These are phyloP conservation scores for Hymenoscyphus occultus DNA, from an alignment of 2,329 filamentous ascomycete species.

Conservation along the genomic window DNA sequence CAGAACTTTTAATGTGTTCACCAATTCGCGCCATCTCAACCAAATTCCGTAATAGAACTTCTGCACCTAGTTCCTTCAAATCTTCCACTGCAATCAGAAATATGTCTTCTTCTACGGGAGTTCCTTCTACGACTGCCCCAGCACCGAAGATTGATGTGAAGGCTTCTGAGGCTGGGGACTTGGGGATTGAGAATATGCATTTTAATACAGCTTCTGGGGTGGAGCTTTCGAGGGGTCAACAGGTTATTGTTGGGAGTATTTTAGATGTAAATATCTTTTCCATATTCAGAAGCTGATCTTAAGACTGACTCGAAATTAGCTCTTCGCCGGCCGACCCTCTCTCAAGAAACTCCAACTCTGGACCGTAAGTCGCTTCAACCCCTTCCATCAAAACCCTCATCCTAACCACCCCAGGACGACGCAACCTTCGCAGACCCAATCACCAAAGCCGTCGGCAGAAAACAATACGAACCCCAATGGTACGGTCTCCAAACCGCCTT, in stretches of 20 bases:
- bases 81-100: slow-evolving; percentile 5
- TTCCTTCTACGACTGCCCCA: slow-evolving; percentile 32
- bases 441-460: slow-evolving; percentile 53
- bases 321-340: slow-evolving; percentile 59
- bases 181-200: slow-evolving; percentile 51
- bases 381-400: neutral
- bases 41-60: neutral
- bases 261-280: slow-evolving; percentile 45
- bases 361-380: slow-evolving; percentile 35
- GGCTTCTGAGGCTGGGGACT: slow-evolving; percentile 10
- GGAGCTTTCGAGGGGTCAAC: slow-evolving; percentile 47
- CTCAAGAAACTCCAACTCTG: slow-evolving; percentile 58
- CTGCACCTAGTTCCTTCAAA: neutral
- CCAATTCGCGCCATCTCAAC: neutral
- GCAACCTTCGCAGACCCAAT: slow-evolving; percentile 58
- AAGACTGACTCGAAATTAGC: slow-evolving; percentile 33
- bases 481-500: slow-evolving; percentile 60
- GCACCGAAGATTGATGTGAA: slow-evolving; percentile 12
- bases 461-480: slow-evolving; percentile 49
- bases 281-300: neutral
- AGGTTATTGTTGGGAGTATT: slow-evolving; percentile 54
- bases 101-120: slow-evolving; percentile 31
- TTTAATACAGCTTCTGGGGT: slow-evolving; percentile 52
- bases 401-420: slow-evolving; percentile 38
- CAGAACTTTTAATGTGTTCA: neutral